Percentiles rank a stretch among this genome's conserved stretches.
Evolutionary conservation across 2,329 filamentous ascomycete genomes (phyloP).

Genomic region (Celoporthe dispersa): DNA sequence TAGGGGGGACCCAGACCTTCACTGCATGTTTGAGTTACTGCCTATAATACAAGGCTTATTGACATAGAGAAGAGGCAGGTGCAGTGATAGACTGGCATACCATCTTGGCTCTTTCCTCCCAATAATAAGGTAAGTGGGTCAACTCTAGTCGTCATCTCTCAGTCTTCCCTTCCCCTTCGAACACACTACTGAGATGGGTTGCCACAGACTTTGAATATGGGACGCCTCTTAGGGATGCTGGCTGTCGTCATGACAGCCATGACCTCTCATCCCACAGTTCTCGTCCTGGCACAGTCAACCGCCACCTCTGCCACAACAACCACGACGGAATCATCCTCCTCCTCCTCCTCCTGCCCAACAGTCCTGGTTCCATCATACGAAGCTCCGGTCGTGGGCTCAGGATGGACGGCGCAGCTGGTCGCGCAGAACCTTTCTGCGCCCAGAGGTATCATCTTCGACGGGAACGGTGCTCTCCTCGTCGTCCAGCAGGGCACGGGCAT

Average conservation of each 20-base stretch:
- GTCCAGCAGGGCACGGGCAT: constrained; percentile 50
- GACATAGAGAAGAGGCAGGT: not conserved
- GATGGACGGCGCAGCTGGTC: constrained; percentile 42
- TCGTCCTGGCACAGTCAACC: constrained; percentile 17
- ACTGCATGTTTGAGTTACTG: not conserved
- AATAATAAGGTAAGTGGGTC: not conserved
- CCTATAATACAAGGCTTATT: not conserved
- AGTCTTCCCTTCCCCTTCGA: not conserved
- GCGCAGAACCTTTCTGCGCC: constrained; percentile 43
- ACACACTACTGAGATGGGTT: not conserved
- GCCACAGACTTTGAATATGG: not conserved
- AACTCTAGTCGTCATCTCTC: not conserved
- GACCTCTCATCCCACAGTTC: not conserved
- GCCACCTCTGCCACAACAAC: not conserved
- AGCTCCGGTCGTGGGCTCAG: constrained; percentile 37
- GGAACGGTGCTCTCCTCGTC: constrained; percentile 49
- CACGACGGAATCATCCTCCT: not conserved
- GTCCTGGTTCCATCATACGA: constrained; percentile 35
- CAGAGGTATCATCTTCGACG: constrained; percentile 52
- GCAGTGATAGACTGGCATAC: not conserved
- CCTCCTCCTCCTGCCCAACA: constrained; percentile 32
- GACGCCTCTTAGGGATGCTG: not conserved
- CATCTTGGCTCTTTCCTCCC: not conserved
- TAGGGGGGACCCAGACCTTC: not conserved
- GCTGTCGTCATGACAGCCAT: constrained; percentile 1